These are phyloP conservation scores for Sparassis latifolia DNA, from an alignment of 1,284 basidiomycete species.

Conservation along the genomic window DNA sequence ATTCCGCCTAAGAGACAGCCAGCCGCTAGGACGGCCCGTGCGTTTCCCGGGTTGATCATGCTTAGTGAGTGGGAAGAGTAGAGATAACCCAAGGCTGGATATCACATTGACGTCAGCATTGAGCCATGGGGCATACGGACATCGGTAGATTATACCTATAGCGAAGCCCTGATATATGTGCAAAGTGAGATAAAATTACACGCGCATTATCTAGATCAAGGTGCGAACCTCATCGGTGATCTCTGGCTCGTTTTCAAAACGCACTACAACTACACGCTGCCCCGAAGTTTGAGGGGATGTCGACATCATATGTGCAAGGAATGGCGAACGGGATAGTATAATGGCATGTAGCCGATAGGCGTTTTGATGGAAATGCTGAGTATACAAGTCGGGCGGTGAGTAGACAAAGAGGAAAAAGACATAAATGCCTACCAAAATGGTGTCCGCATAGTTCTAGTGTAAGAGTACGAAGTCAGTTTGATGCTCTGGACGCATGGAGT, in stretches of 20 bases:
- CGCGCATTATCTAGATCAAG: slow-evolving; percentile 1
- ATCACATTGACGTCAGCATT: background rate
- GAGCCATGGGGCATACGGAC: slow-evolving; percentile 5
- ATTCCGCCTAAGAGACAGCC: slow-evolving; percentile 79
- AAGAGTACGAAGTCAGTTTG: background rate
- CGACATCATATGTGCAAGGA: slow-evolving; percentile 79
- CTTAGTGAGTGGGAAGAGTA: slow-evolving; percentile 68
- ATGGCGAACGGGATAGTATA: slow-evolving; percentile 81
- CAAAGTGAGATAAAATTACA: slow-evolving; percentile 2
- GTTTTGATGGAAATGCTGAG: slow-evolving; percentile 68
- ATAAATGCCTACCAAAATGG: slow-evolving; percentile 51
- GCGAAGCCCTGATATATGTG: slow-evolving; percentile 51
- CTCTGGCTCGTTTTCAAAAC: slow-evolving; percentile 71
- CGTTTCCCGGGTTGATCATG: slow-evolving; percentile 67
- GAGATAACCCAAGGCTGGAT: slow-evolving; percentile 66
- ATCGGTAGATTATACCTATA: slow-evolving; percentile 40
- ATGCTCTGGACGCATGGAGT: background rate
- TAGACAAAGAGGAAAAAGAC: background rate
- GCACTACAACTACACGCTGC: slow-evolving; percentile 64
- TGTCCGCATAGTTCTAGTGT: slow-evolving; percentile 72
- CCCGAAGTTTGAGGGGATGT: slow-evolving; percentile 57
- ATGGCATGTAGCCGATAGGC: slow-evolving; percentile 74
- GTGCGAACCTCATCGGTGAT: slow-evolving; percentile 73
- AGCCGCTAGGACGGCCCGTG: slow-evolving; percentile 75
- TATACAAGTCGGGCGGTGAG: background rate